These are phyloP conservation scores for Pharus latifolius DNA, from an alignment of 176 grass and related monocot genomes.

Conservation along the genomic window DNA sequence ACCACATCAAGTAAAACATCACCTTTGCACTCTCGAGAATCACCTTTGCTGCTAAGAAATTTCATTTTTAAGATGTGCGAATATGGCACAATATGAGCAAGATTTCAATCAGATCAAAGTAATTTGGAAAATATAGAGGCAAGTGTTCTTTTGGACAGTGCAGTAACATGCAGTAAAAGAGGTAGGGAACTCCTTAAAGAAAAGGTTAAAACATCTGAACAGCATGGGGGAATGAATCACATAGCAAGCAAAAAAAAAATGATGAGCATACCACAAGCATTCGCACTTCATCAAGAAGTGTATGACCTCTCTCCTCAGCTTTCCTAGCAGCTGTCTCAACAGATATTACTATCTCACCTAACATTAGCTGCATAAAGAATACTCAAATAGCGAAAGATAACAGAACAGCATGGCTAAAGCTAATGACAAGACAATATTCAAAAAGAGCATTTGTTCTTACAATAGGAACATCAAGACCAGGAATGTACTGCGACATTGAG, in stretches of 20 bases:
- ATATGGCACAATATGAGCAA: not conserved
- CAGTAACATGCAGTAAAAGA: not conserved
- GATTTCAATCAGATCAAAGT: not conserved
- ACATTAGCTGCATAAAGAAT: slow-evolving; percentile 53
- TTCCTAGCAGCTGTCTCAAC: slow-evolving; percentile 81
- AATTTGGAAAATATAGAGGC: not conserved
- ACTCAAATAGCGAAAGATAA: not conserved
- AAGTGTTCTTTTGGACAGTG: not conserved
- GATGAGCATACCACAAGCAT: slow-evolving; percentile 49
- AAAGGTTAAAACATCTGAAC: not conserved
- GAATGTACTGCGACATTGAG: slow-evolving; percentile 48
- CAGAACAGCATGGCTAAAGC: not conserved
- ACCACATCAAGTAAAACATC: too few relatives aligned
- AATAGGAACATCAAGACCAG: slow-evolving; percentile 65
- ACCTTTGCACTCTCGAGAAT: too few relatives aligned
- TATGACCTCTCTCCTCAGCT: slow-evolving; percentile 82
- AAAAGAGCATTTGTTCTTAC: slow-evolving; percentile 44
- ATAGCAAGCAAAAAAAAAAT: not conserved
- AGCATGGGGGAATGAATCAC: not conserved
- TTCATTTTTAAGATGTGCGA: too few relatives aligned
- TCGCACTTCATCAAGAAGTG: slow-evolving; percentile 91
- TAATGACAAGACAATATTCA: slow-evolving; percentile 6
- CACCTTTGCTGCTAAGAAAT: too few relatives aligned
- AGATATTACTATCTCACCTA: slow-evolving; percentile 87
- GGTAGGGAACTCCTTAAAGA: not conserved